Conservation (phyloP, 495 filamentous ascomycete species). For the Neurospora terricola region DNA sequence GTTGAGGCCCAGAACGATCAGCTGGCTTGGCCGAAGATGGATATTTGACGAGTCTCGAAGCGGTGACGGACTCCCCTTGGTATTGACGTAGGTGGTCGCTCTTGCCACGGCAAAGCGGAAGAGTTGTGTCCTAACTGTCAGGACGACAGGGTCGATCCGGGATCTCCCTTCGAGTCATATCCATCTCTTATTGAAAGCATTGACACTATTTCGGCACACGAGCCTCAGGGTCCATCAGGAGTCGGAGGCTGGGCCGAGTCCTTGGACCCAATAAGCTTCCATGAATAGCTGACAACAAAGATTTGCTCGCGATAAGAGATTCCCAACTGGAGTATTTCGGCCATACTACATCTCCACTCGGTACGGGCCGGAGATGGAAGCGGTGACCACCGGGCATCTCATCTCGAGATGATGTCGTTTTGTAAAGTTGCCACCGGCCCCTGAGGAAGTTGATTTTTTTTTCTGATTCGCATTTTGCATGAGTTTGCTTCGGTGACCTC, state of each 20-base stretch:
- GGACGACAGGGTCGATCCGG: neutral
- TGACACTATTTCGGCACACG: neutral
- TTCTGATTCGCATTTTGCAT: neutral
- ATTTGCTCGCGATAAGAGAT: neutral
- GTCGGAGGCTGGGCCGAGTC: neutral
- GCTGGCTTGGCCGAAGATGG: neutral
- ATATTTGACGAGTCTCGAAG: neutral
- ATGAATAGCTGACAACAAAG: neutral
- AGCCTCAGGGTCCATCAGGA: neutral
- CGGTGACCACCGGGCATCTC: neutral
- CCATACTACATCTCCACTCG: neutral
- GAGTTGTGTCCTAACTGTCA: neutral
- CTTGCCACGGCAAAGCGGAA: neutral
- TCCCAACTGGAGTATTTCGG: neutral
- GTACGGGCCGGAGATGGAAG: neutral
- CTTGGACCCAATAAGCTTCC: neutral
- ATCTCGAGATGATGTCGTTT: neutral
- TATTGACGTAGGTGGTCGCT: neutral
- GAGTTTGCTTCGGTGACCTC: neutral
- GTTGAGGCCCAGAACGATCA: neutral
- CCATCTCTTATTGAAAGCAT: neutral
- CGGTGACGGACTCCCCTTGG: neutral
- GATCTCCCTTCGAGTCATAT: neutral
- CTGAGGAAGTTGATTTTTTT: neutral
- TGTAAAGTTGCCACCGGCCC: neutral